phyloP scores from a whole-genome alignment of 768 basidiomycete species.

The Suillus plorans region DNA sequence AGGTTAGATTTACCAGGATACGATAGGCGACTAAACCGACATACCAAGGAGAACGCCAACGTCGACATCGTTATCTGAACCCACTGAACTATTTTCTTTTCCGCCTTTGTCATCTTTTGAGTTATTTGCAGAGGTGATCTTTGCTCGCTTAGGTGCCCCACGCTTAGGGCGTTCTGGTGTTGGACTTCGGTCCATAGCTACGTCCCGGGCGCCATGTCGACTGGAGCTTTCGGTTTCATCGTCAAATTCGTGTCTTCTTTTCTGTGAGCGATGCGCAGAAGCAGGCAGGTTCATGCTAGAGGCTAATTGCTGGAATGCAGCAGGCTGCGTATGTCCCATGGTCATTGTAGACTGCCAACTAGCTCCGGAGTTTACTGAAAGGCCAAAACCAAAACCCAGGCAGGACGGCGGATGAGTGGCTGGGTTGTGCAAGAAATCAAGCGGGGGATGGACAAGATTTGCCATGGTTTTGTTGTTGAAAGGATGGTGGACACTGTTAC shows the following conservation, averaged over 20 bases:
- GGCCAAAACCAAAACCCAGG: slow-evolving; percentile 74
- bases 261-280: slow-evolving; percentile 45
- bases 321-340: slow-evolving; percentile 41
- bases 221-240: slow-evolving; percentile 52
- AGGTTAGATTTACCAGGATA: slow-evolving; percentile 13
- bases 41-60: slow-evolving; percentile 79
- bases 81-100: slow-evolving; percentile 49
- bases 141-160: slow-evolving; percentile 64
- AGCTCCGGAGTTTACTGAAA: slow-evolving; percentile 42
- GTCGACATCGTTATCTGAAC: slow-evolving; percentile 51
- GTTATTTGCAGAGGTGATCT: slow-evolving; percentile 23
- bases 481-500: slow-evolving; percentile 14
- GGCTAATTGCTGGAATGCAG: slow-evolving; percentile 56
- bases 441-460: slow-evolving; percentile 65
- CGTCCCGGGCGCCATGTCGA: slow-evolving; percentile 44
- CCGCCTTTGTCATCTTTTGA: slow-evolving; percentile 40
- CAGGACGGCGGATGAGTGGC: slow-evolving; percentile 61
- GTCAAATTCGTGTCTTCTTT: slow-evolving; percentile 67
- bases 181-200: slow-evolving; percentile 83
- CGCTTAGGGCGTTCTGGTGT: slow-evolving; percentile 79
- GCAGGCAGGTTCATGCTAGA: slow-evolving; percentile 47
- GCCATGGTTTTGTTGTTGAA: slow-evolving; percentile 51
- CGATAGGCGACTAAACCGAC: slow-evolving; percentile 23
- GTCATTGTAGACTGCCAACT: slow-evolving; percentile 47
- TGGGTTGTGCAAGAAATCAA: slow-evolving; percentile 61